Conservation (phyloP, 2,329 filamentous ascomycete species). For the Annulohypoxylon truncatum region DNA sequence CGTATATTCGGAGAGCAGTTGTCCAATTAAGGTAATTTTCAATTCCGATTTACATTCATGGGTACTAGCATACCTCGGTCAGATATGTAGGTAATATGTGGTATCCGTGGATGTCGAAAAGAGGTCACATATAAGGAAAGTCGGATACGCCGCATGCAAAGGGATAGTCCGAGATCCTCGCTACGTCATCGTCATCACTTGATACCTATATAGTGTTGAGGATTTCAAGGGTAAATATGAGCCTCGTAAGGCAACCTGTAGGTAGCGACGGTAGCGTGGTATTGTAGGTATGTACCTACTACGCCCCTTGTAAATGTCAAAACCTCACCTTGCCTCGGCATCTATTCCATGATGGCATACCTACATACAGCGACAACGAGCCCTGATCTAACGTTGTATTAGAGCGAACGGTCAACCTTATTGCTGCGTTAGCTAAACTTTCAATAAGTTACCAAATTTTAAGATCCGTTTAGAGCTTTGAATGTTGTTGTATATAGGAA, state of each 20-base stretch:
- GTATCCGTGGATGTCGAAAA: neutral
- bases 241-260: neutral
- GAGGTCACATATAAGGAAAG: constrained; percentile 12
- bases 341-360: neutral
- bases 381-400: neutral
- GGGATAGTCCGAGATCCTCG: constrained; percentile 12
- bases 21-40: constrained; percentile 1
- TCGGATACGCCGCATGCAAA: constrained; percentile 15
- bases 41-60: neutral
- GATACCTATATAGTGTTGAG: neutral
- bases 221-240: neutral
- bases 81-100: neutral
- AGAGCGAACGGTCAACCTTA: neutral
- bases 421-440: neutral
- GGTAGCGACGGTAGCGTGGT: neutral
- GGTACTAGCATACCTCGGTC: neutral
- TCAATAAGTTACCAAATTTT: neutral
- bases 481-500: too few relatives aligned
- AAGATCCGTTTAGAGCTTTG: neutral
- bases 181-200: constrained; percentile 17
- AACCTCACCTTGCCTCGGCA: neutral
- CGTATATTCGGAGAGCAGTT: constrained; percentile 3
- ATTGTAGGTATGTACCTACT: neutral
- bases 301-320: neutral
- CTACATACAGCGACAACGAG: neutral